Evolutionary conservation across 495 filamentous ascomycete genomes (phyloP).

Genomic region (Astrothelium subdiscretum): DNA sequence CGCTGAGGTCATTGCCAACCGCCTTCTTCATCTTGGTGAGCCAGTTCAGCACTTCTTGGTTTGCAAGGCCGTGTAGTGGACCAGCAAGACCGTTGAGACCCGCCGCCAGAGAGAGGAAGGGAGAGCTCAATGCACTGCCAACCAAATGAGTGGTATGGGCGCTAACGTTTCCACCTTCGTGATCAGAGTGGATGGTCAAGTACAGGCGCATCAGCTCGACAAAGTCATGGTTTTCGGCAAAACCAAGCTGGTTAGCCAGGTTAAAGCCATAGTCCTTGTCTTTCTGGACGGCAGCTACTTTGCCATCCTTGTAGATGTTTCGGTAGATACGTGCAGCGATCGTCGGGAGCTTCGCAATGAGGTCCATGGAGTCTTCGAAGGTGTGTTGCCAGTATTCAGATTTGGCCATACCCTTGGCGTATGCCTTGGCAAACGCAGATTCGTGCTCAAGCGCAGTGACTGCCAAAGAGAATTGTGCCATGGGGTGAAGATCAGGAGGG

Average conservation of each 20-base stretch:
- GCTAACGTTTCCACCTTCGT: conserved; percentile 93
- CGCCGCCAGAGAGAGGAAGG: conserved; percentile 89
- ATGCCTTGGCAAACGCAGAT: conserved; percentile 93
- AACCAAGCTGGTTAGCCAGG: conserved; percentile 97
- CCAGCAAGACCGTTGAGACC: conserved; percentile 96
- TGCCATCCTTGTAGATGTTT: conserved; percentile 99
- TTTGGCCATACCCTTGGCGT: conserved; percentile 97
- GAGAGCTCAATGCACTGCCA: conserved; percentile 91
- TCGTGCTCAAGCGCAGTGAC: conserved; percentile 97
- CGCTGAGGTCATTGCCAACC: conserved; percentile 86
- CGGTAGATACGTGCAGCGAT: conserved; percentile 98
- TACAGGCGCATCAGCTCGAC: conserved; percentile 96
- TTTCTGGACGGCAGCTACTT: conserved; percentile 87
- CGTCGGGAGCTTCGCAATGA: conserved; percentile 98
- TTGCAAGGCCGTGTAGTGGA: conserved; percentile 95
- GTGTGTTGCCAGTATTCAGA: conserved; percentile 98
- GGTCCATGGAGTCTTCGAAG: conserved; percentile 98
- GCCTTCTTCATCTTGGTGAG: conserved; percentile 96
- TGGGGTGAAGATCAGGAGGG: conserved; percentile 95
- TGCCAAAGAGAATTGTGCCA: conserved; percentile 98
- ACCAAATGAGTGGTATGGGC: conserved; percentile 98
- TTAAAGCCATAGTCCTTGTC: conserved; percentile 99
- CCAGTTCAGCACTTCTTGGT: conserved; percentile 99
- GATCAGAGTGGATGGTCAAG: conserved; percentile 98
- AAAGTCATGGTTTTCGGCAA: conserved; percentile 89